Conservation (phyloP, 1,284 basidiomycete species). For the Psilocybe mexicana region DNA sequence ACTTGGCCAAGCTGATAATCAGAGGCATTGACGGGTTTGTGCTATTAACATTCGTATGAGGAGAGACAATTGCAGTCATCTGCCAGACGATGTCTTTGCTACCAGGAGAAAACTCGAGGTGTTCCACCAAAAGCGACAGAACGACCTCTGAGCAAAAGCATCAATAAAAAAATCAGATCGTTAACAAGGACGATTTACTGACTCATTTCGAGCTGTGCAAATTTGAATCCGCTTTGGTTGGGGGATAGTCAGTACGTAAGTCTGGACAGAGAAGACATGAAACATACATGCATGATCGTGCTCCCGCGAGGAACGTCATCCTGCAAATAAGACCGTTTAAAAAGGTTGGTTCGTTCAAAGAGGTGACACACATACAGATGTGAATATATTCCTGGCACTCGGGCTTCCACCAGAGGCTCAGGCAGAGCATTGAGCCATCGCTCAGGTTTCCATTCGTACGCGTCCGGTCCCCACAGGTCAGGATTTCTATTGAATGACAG, state of each 20-base stretch:
- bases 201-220: conserved; percentile 31
- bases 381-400: conserved; percentile 38
- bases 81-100: conserved; percentile 25
- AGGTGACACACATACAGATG: conserved; percentile 25
- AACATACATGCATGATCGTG: conserved; percentile 40
- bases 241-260: not conserved
- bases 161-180: not conserved
- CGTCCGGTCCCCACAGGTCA: conserved; percentile 28
- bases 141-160: conserved; percentile 21
- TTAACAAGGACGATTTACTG: conserved; percentile 5
- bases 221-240: conserved; percentile 23
- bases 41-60: conserved; percentile 4
- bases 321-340: conserved; percentile 22
- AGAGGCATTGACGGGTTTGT: not conserved
- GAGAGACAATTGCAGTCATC: conserved; percentile 21
- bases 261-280: conserved; percentile 2
- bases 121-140: conserved; percentile 19
- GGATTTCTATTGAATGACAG: conserved; percentile 38
- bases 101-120: conserved; percentile 20
- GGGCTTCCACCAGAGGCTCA: conserved; percentile 25
- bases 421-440: conserved; percentile 40
- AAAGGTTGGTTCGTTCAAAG: not conserved
- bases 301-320: conserved; percentile 44
- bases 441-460: conserved; percentile 38
- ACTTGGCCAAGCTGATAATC: not conserved